Percentiles rank a stretch among this genome's conserved stretches.
phyloP scores from a whole-genome alignment of 73 alveolate genomes.

The Urostyla sp. region DNA sequence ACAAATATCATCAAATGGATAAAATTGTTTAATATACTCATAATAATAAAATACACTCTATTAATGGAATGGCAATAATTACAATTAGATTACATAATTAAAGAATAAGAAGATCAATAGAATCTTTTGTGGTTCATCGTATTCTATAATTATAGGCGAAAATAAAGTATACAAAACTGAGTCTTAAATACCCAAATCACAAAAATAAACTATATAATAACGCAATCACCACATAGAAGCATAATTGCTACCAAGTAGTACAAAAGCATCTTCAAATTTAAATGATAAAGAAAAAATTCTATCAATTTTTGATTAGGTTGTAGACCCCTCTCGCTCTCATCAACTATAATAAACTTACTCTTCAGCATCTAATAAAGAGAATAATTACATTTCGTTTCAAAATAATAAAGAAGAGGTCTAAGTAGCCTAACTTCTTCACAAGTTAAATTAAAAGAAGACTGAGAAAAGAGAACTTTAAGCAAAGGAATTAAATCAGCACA shows the following conservation, averaged over 20 bases:
- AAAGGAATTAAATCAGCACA: constrained; percentile 12
- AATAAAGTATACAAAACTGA: too few species aligned
- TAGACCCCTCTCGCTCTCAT: neutral
- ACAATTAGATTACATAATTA: constrained; percentile 15
- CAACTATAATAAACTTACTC: neutral
- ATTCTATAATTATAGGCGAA: constrained; percentile 48
- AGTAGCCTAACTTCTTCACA: neutral
- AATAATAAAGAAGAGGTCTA: neutral
- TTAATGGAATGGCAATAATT: too few species aligned
- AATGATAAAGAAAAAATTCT: neutral
- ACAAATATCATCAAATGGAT: too few species aligned
- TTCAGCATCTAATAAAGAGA: neutral
- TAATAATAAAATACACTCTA: too few species aligned
- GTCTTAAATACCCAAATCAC: too few species aligned
- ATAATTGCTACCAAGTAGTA: too few species aligned
- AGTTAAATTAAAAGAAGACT: too few species aligned
- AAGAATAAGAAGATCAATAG: constrained; percentile 18
- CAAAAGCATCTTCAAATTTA: too few species aligned
- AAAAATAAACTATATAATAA: too few species aligned
- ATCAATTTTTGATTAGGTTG: neutral
- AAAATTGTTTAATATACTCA: too few species aligned
- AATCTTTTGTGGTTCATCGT: constrained; percentile 55
- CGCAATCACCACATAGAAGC: too few species aligned
- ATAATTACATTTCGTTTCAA: neutral
- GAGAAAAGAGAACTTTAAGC: neutral